Base-by-base conservation (phyloP, 2,329 filamentous ascomycete genomes). In the Arthrobotrys iridis region DNA sequence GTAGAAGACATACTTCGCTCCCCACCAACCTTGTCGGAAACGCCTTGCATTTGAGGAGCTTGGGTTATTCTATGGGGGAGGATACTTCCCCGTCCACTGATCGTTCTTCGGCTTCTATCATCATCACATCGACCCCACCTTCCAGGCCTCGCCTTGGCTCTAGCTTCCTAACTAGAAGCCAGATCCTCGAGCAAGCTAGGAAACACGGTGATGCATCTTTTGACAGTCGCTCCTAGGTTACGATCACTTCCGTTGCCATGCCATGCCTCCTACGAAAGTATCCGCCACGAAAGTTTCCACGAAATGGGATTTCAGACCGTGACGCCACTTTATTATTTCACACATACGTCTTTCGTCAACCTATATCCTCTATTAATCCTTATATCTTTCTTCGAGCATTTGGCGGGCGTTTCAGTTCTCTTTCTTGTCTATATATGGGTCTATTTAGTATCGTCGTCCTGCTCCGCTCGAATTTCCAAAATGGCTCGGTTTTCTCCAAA, bases 401-500 rank as follows among this genome's bases (percentile, higher is more conserved):
- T 75, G 71, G 71, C 71, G 71, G 71, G 71, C 71, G 71, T 75
- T 66, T 8, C 24, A 60, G 35, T 10, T 52, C 24, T 68, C 33
- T 35, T 43, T 22, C 26, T 33, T 45, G 15, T 18, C 52, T 60
- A 22, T 48, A 57, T 74, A 37, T 11, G 37, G 24, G 22, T 45
- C 13, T 24, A 18, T 45, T 11, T 28, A 66, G 20, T 62, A 46
- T 63, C 50, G 50, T 20, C 20, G 57, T 55, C 20, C 40, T 20
- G 43, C 26, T 68, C 15, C 52, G 8, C 15, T n/a, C 50, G 37
- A 55, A 37, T 22, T 37, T 15, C 15, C 50, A 55, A 55, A 55
- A 55, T 15, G 13, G 18, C 63, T 55, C 46, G 33, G 28, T 40
- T 18, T 4, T 10, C 7, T 11, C 10, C 43, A 62, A 62, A 70